Conservation (phyloP, 1,284 basidiomycete species). For the Heterobasidion occidentale region DNA sequence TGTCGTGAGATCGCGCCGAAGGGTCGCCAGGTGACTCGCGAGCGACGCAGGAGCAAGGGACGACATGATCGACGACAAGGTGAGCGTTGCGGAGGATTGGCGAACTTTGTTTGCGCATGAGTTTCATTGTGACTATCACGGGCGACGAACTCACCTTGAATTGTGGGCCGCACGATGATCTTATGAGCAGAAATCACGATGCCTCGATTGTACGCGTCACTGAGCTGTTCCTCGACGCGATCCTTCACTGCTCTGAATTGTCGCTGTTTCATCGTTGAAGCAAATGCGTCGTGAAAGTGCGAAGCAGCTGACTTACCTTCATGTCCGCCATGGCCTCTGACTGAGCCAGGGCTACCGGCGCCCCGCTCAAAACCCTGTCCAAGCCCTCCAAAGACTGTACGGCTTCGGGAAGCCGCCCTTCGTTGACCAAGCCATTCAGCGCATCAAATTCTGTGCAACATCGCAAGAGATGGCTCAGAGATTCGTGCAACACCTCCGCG, state of each 20-base stretch:
- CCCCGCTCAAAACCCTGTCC: slow-evolving; percentile 34
- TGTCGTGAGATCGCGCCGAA: slow-evolving; percentile 57
- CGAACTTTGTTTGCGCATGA: slow-evolving; percentile 38
- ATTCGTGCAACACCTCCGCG: slow-evolving; percentile 38
- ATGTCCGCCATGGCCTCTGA: slow-evolving; percentile 47
- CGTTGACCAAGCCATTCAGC: slow-evolving; percentile 28
- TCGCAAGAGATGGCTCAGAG: slow-evolving; percentile 44
- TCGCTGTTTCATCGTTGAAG: slow-evolving; percentile 27
- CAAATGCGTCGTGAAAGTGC: neutral
- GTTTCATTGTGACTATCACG: neutral
- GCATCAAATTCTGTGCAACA: slow-evolving; percentile 42
- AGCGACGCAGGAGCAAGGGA: slow-evolving; percentile 52
- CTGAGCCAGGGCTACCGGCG: slow-evolving; percentile 43
- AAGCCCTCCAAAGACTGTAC: slow-evolving; percentile 34
- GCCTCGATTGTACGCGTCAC: slow-evolving; percentile 55
- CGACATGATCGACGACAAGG: slow-evolving; percentile 47
- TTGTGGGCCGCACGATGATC: slow-evolving; percentile 40
- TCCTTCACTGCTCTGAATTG: slow-evolving; percentile 47
- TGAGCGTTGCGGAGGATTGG: slow-evolving; percentile 40
- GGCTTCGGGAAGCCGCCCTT: slow-evolving; percentile 57
- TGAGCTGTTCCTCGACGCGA: slow-evolving; percentile 61
- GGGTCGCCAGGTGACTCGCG: slow-evolving; percentile 42
- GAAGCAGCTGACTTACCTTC: slow-evolving; percentile 33
- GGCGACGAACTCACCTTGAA: slow-evolving; percentile 39
- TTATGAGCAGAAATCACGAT: slow-evolving; percentile 42